Percentiles rank a stretch among this genome's conserved stretches.
Conservation (phyloP, 805 yeast genomes). For the Nakazawaea holstii region DNA sequence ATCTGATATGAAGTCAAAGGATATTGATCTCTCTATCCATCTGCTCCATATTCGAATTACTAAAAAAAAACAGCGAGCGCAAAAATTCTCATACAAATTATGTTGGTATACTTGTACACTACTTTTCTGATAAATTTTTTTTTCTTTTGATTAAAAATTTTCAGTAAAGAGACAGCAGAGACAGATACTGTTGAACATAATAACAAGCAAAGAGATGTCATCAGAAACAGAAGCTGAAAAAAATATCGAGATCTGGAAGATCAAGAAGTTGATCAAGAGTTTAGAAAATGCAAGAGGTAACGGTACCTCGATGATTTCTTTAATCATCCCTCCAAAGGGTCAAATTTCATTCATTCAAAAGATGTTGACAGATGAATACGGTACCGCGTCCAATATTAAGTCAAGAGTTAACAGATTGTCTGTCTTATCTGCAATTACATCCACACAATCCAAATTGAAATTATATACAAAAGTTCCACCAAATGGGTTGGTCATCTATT, state of each 20-base stretch:
- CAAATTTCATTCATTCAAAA: slow-evolving; percentile 85
- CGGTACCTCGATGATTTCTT: slow-evolving; percentile 98
- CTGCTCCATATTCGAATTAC: no score
- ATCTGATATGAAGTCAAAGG: no score
- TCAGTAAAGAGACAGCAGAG: no score
- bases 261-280: slow-evolving; percentile 86
- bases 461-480: slow-evolving; percentile 85
- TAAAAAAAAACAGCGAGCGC: no score
- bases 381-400: slow-evolving; percentile 97
- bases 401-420: slow-evolving; percentile 96
- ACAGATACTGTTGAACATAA: no score
- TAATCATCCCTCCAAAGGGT: slow-evolving; percentile 92
- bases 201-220: no score
- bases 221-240: slow-evolving; percentile 78
- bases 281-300: slow-evolving; percentile 93
- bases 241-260: slow-evolving; percentile 98
- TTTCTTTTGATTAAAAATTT: no score
- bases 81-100: no score
- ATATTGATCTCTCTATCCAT: no score
- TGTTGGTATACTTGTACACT: no score
- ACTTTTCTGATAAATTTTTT: no score
- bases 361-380: slow-evolving; percentile 96
- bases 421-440: slow-evolving; percentile 93
- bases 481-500: slow-evolving; percentile 92
- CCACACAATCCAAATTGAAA: slow-evolving; percentile 95